Evolutionary conservation across 352 stramenopile species (phyloP).

Genomic region (Aphanomyces astaci): DNA sequence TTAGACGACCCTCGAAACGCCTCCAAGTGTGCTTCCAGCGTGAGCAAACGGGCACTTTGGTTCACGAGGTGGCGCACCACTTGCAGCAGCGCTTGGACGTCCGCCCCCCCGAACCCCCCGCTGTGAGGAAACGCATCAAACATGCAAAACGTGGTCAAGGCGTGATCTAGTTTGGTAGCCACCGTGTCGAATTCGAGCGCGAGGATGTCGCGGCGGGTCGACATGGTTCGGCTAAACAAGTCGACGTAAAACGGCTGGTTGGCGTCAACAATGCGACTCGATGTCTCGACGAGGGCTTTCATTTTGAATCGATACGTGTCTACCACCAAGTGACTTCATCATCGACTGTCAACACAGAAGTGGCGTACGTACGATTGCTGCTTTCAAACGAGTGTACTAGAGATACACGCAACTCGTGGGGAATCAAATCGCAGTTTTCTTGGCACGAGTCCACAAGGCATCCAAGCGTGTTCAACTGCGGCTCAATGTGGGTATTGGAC

Average conservation of each 20-base stretch:
- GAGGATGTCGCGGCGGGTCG: background rate
- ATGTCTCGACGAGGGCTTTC: background rate
- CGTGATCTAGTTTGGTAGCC: background rate
- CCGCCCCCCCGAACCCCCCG: background rate
- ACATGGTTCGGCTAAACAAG: background rate
- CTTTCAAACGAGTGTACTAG: background rate
- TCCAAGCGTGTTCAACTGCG: background rate
- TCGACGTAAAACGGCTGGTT: constrained; percentile 12
- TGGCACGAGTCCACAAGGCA: background rate
- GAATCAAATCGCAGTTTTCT: background rate
- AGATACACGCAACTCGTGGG: background rate
- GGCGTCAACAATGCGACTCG: background rate
- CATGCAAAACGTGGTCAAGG: background rate
- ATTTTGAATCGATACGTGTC: background rate
- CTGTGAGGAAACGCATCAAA: background rate
- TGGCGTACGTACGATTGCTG: no score
- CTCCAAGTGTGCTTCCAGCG: background rate
- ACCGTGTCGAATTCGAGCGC: background rate
- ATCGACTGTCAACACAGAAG: no score
- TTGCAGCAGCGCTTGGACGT: background rate
- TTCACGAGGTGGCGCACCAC: background rate
- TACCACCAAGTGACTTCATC: no score
- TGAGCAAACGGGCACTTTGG: background rate
- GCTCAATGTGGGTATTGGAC: background rate
- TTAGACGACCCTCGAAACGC: background rate